A percentile compares a stretch with the other conserved stretches of the same genome.
Evolutionary conservation across 495 filamentous ascomycete genomes (phyloP).

Genomic region (Penicillium cataractarum): DNA sequence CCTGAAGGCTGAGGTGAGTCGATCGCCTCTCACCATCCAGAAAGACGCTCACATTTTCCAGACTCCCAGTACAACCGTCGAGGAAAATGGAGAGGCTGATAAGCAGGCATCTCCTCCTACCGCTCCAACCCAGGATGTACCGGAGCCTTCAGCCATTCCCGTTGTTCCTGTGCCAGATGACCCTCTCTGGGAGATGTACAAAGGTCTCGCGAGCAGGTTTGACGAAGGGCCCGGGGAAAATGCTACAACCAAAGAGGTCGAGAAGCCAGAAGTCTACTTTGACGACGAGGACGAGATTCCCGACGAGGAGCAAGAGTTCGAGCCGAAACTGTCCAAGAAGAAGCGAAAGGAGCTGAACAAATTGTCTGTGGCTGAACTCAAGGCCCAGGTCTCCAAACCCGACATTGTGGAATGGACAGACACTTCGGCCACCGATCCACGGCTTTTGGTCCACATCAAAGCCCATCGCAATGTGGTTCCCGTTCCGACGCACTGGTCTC

Average conservation of each 20-base stretch:
- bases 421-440: conserved; percentile 87
- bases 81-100: conserved; percentile 8
- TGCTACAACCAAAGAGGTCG: conserved; percentile 63
- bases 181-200: conserved; percentile 81
- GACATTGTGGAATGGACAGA: conserved; percentile 98
- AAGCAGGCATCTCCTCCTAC: conserved; percentile 4
- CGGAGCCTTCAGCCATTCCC: conserved; percentile 36
- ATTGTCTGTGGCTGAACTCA: conserved; percentile 91
- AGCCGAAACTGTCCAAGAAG: conserved; percentile 84
- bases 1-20: conserved; percentile 55
- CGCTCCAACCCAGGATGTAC: conserved; percentile 27
- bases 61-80: conserved; percentile 5
- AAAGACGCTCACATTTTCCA: conserved; percentile 21
- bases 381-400: conserved; percentile 86
- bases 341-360: conserved; percentile 88
- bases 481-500: conserved; percentile 88
- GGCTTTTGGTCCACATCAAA: conserved; percentile 90
- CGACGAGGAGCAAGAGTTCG: conserved; percentile 73
- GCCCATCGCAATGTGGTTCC: conserved; percentile 94
- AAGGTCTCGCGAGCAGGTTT: conserved; percentile 77
- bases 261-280: conserved; percentile 87
- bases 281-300: conserved; percentile 88
- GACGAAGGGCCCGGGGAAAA: conserved; percentile 60
- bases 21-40: background rate
- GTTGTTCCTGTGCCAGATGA: conserved; percentile 63